These are phyloP conservation scores for Talaromyces sp. DNA, from an alignment of 2,329 filamentous ascomycete species.

Conservation along the genomic window DNA sequence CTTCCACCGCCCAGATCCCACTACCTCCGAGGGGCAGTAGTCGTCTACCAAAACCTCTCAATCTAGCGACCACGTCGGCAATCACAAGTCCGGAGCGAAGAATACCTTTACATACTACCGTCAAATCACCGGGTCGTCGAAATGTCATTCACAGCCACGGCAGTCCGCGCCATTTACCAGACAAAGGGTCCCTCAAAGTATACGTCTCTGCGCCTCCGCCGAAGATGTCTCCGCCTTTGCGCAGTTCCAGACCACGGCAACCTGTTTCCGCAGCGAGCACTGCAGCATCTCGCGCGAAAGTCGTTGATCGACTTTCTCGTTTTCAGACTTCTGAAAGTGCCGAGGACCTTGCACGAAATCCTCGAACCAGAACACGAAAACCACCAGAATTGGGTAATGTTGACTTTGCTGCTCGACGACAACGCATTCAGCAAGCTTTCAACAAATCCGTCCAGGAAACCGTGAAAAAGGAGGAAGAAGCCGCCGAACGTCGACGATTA, in stretches of 20 bases:
- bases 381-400: slow-evolving; percentile 68
- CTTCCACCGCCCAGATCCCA: slow-evolving; percentile 28
- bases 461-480: slow-evolving; percentile 54
- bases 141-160: slow-evolving; percentile 31
- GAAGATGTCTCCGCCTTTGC: slow-evolving; percentile 71
- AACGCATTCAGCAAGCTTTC: slow-evolving; percentile 79
- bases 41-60: slow-evolving; percentile 38
- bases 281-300: slow-evolving; percentile 64
- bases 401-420: slow-evolving; percentile 77
- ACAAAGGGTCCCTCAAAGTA: slow-evolving; percentile 62
- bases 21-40: slow-evolving; percentile 40
- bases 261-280: slow-evolving; percentile 72
- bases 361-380: slow-evolving; percentile 39
- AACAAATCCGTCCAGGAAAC: slow-evolving; percentile 76
- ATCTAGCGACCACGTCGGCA: slow-evolving; percentile 14
- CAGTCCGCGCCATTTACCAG: slow-evolving; percentile 42
- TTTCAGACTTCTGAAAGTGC: slow-evolving; percentile 37
- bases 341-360: slow-evolving; percentile 30
- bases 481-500: slow-evolving; percentile 49
- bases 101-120: slow-evolving; percentile 28
- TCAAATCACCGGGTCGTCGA: slow-evolving; percentile 35
- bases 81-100: slow-evolving; percentile 27
- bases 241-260: slow-evolving; percentile 77
- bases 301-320: slow-evolving; percentile 54
- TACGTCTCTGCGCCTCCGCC: slow-evolving; percentile 68